Evolutionary conservation across 805 yeast species (phyloP), one percentile per base, ranked within the genome.

Genomic region (Starmerella vaccinii): DNA sequence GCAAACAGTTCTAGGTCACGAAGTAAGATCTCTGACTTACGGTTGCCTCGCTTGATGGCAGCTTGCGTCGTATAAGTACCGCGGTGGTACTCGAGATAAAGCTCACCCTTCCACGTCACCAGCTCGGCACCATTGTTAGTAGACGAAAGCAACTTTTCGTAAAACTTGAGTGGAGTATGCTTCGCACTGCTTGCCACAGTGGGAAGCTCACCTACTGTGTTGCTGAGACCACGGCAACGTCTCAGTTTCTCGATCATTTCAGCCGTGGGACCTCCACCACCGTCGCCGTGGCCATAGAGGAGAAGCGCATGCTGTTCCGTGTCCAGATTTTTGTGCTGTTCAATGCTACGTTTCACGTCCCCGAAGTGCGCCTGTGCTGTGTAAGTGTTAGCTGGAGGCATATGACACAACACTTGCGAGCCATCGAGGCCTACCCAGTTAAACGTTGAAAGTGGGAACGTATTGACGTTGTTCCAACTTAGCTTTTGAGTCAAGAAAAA

Each of bases 1-100:
- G 96, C 89, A 52, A 88, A 65, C 62, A 76, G 78, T 70, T 90
- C 98, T 56, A 90, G 70, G 68, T 89, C 97, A 61, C 84, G 94
- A 60, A 90, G 71, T 59, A 82, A 73, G 38, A 79, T 68, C 68
- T 90, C 97, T 10, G 81, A 72, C 23, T 74, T 66, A 60, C 98
- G 76, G 80, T 88, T 85, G 61, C 79, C 75, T 61, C 78, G 78
- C 69, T 90, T 90, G 37, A 85, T 83, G 52, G 78, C 77, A 0
- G 96, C 94, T 65, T 90, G 98, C 1, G 95, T 78, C 3, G 98
- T 92, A 66, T 90, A 90, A 1, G 97, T 92, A 48, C 98, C 98
- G 63, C 98, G 80, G 66, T 90, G 98, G 69, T 83, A 88, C 68
- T 90, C 98, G 61, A 90, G 76, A 67, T 90, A 90, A 49, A 90